Conservation (phyloP, 345 rosid species). For the Salix dunnii region DNA sequence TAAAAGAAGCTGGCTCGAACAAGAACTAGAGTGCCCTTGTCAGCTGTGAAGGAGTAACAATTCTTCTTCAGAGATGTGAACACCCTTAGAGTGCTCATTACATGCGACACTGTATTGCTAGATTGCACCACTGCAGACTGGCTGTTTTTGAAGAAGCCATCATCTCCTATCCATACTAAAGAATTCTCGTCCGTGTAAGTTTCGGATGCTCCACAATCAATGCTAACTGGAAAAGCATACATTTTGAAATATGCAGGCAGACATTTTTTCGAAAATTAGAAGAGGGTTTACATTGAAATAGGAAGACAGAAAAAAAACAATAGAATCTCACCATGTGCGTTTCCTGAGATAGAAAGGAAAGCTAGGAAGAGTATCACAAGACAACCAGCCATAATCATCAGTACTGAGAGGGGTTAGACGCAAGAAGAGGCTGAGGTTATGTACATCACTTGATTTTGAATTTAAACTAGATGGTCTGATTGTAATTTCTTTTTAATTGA, state of each 20-base stretch:
- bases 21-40: constrained; percentile 4
- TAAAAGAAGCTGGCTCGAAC: constrained; percentile 25
- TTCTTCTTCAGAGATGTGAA: constrained; percentile 28
- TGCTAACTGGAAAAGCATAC: constrained; percentile 7
- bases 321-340: constrained; percentile 17
- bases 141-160: constrained; percentile 1
- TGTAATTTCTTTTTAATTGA: too few relatives aligned
- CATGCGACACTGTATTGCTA: neutral
- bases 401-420: neutral
- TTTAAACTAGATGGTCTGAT: too few relatives aligned
- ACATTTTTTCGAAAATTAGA: neutral
- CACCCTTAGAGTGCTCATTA: constrained; percentile 20
- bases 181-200: constrained; percentile 6
- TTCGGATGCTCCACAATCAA: constrained; percentile 19
- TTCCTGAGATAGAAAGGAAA: constrained; percentile 18
- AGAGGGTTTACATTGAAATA: neutral
- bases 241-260: neutral
- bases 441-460: too few relatives aligned
- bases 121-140: neutral
- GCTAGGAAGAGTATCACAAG: constrained; percentile 14
- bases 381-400: constrained; percentile 11
- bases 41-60: constrained; percentile 9
- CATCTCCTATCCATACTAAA: constrained; percentile 22
- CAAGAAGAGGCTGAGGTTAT: neutral
- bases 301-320: neutral